Conservation (phyloP, 768 basidiomycete species). For the Kwoniella sp. region DNA sequence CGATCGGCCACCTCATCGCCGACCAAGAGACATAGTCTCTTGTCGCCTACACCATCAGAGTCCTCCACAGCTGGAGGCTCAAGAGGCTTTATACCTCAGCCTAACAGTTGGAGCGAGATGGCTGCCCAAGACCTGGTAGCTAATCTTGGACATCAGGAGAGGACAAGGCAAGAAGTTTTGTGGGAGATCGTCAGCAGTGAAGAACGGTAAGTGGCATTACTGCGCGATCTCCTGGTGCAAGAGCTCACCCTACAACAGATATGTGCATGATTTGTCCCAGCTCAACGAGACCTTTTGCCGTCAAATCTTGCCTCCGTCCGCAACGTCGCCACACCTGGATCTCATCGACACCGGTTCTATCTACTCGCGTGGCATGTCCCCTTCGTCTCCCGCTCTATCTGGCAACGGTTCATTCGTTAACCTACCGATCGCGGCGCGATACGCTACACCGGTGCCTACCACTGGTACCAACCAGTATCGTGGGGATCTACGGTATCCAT, state of each 20-base stretch:
- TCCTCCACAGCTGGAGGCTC: slow-evolving; percentile 8
- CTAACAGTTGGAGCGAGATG: slow-evolving; percentile 74
- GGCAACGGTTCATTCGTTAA: slow-evolving; percentile 63
- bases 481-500: slow-evolving; percentile 6
- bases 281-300: slow-evolving; percentile 93
- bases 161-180: slow-evolving; percentile 90
- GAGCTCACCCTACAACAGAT: slow-evolving; percentile 57
- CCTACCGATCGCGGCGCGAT: slow-evolving; percentile 84
- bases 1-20: slow-evolving; percentile 9
- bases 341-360: slow-evolving; percentile 20
- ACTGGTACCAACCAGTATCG: background rate
- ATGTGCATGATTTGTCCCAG: slow-evolving; percentile 80
- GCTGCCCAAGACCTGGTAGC: slow-evolving; percentile 90
- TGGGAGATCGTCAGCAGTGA: slow-evolving; percentile 96
- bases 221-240: background rate
- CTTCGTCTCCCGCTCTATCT: slow-evolving; percentile 56
- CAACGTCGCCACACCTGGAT: slow-evolving; percentile 44
- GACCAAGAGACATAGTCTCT: slow-evolving; percentile 11
- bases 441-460: slow-evolving; percentile 56
- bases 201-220: slow-evolving; percentile 62
- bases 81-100: slow-evolving; percentile 32
- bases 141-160: slow-evolving; percentile 86
- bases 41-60: slow-evolving; percentile 30
- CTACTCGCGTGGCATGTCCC: slow-evolving; percentile 29
- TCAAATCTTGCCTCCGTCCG: slow-evolving; percentile 79